These are phyloP conservation scores for Oligophagozyma castellii DNA, from an alignment of 1,139 yeast species.

Conservation along the genomic window DNA sequence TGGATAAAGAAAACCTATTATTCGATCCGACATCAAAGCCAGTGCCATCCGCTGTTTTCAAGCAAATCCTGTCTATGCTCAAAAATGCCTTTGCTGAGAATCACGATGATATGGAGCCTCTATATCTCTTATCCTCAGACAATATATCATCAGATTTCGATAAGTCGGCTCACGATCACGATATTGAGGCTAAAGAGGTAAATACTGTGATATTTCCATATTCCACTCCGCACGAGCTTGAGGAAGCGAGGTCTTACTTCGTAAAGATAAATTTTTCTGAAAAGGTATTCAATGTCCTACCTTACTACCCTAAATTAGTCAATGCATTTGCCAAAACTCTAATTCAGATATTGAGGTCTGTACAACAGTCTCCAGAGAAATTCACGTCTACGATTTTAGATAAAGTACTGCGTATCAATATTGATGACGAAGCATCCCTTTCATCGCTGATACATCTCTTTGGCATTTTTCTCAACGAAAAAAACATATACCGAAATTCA, in stretches of 20 bases:
- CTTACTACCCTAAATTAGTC: conserved; percentile 37
- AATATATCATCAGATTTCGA: background rate
- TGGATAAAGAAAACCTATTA: conserved; percentile 9
- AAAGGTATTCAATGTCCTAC: conserved; percentile 36
- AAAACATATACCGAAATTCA: conserved; percentile 17
- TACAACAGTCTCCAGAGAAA: conserved; percentile 13
- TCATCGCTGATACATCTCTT: conserved; percentile 36
- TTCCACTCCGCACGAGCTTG: conserved; percentile 29
- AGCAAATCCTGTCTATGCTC: conserved; percentile 18
- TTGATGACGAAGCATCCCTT: conserved; percentile 24
- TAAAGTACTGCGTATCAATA: conserved; percentile 26
- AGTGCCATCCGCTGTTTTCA: conserved; percentile 23
- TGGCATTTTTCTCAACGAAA: conserved; percentile 31
- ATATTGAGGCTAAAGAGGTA: background rate
- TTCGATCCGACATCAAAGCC: conserved; percentile 12
- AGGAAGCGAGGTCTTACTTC: conserved; percentile 25
- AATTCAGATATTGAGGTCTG: conserved; percentile 17
- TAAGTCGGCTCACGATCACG: background rate
- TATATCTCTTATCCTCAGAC: conserved; percentile 6
- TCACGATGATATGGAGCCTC: conserved; percentile 3
- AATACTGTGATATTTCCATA: conserved; percentile 10
- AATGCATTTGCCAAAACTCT: conserved; percentile 38
- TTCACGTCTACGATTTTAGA: conserved; percentile 25
- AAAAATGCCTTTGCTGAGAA: conserved; percentile 12
- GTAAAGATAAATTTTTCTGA: conserved; percentile 26